phyloP scores from a whole-genome alignment of 345 rosid genomes.

The Murraya paniculata region DNA sequence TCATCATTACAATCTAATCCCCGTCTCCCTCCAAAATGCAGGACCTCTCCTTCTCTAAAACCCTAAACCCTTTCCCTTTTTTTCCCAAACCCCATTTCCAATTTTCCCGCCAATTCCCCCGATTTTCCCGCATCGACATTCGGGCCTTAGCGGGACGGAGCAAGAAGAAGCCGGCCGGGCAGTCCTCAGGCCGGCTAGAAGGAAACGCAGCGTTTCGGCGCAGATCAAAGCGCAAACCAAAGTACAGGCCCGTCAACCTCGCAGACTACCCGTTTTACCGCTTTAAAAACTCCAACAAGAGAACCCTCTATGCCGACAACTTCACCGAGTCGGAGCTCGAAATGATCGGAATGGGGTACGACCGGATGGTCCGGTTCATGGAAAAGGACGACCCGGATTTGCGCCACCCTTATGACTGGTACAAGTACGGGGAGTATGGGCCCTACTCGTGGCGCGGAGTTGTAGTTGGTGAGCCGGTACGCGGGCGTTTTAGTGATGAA shows the following conservation, averaged over 20 bases:
- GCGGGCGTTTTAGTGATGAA: constrained; percentile 77
- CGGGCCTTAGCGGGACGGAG: constrained; percentile 78
- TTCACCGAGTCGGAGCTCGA: constrained; percentile 78
- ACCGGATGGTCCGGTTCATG: constrained; percentile 87
- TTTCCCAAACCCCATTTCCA: constrained; percentile 12
- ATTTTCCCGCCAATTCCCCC: constrained; percentile 15
- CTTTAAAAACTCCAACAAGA: constrained; percentile 51
- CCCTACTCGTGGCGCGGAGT: constrained; percentile 97
- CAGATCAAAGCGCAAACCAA: constrained; percentile 41
- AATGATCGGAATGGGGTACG: constrained; percentile 84
- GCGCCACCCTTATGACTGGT: constrained; percentile 87
- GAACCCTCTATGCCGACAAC: constrained; percentile 58
- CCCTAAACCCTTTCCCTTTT: constrained; percentile 57
- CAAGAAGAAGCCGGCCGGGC: constrained; percentile 72
- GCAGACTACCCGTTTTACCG: constrained; percentile 69
- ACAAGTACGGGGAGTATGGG: constrained; percentile 88
- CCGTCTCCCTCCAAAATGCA: constrained; percentile 27
- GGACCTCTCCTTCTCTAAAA: constrained; percentile 61
- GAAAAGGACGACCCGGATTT: constrained; percentile 83
- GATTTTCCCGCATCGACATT: constrained; percentile 36
- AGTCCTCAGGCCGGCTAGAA: constrained; percentile 56
- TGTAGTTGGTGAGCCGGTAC: constrained; percentile 85
- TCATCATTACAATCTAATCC: constrained; percentile 16
- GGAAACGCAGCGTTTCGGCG: constrained; percentile 52
- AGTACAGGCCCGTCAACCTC: constrained; percentile 37